Base-by-base conservation (phyloP, 345 rosid genomes). In the Arabis alpina region DNA sequence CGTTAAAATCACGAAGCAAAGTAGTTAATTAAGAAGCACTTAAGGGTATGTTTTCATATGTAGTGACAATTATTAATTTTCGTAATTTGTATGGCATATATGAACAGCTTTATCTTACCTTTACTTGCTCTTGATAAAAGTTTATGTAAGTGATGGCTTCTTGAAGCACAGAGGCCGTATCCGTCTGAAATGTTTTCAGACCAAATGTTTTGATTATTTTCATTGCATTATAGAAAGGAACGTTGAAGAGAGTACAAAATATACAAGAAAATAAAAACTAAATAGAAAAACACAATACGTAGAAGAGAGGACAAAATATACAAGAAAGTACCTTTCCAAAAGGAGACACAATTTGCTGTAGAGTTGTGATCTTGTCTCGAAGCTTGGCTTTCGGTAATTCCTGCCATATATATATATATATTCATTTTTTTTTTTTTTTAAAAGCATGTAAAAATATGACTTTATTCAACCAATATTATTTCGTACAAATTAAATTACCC, bases 261-360 rank as follows among this genome's bases (percentile, higher is more conserved):
- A 25, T 16, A 36, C 34, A 25, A 27, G 28, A 40, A 34, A 24
- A 6, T 37, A 11, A 24, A 24, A 62, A 25, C 11, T 56, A 42
- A 19, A 19, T 27, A 28, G 23, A 49, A 28, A 64, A 53, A 23
- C 44, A 72, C 6, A 54, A 49, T 6, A 69, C 25, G 24, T 37
- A 25, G 15, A 25, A 51, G 54, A 50, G 32, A 4, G 8, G 44
- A 59, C 10, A 3, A 6, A 28, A 42, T 23, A 25, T 16, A 36
- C 34, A 25, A 27, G 28, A 40, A 34, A 24, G 4, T 63, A 91
- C 98, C 98, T 87, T 89, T 74, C 98, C 98, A 72, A 86, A 92
- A n/a, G 98, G 98, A 57, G 98, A 87, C 79, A 92, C 98, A 72
- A 92, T 92, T 80, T 92, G 98, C 73, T 92, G 98, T 70, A 92